These are phyloP conservation scores for Nicotiana rustica DNA, from an alignment of 305 asterid species.

Conservation along the genomic window DNA sequence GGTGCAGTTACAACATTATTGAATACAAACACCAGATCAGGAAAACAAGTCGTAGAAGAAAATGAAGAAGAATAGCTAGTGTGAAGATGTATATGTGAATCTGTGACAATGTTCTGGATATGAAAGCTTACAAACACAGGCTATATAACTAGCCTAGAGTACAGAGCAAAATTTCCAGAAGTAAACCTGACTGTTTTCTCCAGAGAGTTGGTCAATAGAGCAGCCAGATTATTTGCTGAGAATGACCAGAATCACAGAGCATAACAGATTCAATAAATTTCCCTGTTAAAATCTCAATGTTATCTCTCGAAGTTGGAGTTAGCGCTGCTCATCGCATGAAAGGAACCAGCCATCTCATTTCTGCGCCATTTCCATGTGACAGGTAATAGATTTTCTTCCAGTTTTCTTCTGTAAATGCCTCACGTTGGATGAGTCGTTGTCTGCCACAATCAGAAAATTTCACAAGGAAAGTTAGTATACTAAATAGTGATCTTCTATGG, in stretches of 20 bases:
- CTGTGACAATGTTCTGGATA: not conserved
- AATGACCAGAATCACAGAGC: slow-evolving; percentile 24
- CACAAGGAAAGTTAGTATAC: not conserved
- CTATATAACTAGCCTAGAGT: slow-evolving; percentile 15
- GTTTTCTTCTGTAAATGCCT: slow-evolving; percentile 78
- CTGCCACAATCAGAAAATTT: slow-evolving; percentile 46
- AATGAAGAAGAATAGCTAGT: not conserved
- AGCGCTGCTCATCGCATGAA: slow-evolving; percentile 68
- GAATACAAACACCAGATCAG: slow-evolving; percentile 2
- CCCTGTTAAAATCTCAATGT: not conserved
- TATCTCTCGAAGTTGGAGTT: slow-evolving; percentile 1
- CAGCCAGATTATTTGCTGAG: slow-evolving; percentile 12
- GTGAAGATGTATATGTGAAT: slow-evolving; percentile 15
- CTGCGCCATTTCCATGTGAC: slow-evolving; percentile 91
- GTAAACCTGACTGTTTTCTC: slow-evolving; percentile 16
- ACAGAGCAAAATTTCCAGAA: slow-evolving; percentile 7
- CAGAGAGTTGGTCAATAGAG: slow-evolving; percentile 14
- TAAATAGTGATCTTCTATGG: not conserved
- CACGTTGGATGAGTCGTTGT: slow-evolving; percentile 79
- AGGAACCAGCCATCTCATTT: slow-evolving; percentile 84
- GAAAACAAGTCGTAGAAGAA: not conserved
- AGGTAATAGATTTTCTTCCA: slow-evolving; percentile 94
- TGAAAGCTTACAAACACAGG: slow-evolving; percentile 26
- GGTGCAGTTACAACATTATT: slow-evolving; percentile 13
- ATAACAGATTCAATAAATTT: not conserved